phyloP scores from a whole-genome alignment of 352 stramenopile genomes.

The Pythium biforme region DNA sequence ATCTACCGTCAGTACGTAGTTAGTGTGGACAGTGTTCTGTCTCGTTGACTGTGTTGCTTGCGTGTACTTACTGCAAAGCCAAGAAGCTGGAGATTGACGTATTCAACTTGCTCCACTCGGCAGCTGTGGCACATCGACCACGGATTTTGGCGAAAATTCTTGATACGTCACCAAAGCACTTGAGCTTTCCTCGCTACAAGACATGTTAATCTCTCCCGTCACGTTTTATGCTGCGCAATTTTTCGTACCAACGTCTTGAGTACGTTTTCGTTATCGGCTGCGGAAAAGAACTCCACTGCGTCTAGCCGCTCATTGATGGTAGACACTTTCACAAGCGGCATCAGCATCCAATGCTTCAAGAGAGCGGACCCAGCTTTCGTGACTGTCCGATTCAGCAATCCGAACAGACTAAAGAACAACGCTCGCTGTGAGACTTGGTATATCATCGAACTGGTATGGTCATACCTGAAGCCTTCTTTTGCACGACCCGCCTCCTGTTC shows the following conservation, averaged over 20 bases:
- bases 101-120: slow-evolving; percentile 66
- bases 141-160: slow-evolving; percentile 67
- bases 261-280: slow-evolving; percentile 54
- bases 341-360: slow-evolving; percentile 79
- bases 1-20: slow-evolving; percentile 2
- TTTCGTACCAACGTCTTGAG: slow-evolving; percentile 49
- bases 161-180: slow-evolving; percentile 58
- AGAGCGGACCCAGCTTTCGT: slow-evolving; percentile 62
- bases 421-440: neutral
- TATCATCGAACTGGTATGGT: neutral
- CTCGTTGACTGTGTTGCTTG: slow-evolving; percentile 8
- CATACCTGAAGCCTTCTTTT: slow-evolving; percentile 85
- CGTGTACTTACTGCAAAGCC: slow-evolving; percentile 44
- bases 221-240: neutral
- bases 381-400: slow-evolving; percentile 75
- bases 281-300: slow-evolving; percentile 57
- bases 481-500: slow-evolving; percentile 57
- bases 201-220: neutral
- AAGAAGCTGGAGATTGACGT: slow-evolving; percentile 63
- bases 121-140: slow-evolving; percentile 54
- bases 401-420: slow-evolving; percentile 50
- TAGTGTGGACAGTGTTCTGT: neutral
- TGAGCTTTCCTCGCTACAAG: slow-evolving; percentile 55
- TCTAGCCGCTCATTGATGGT: slow-evolving; percentile 59
- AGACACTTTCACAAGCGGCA: slow-evolving; percentile 47